Conservation (phyloP, 768 basidiomycete species). For the Obba rivulosa region DNA sequence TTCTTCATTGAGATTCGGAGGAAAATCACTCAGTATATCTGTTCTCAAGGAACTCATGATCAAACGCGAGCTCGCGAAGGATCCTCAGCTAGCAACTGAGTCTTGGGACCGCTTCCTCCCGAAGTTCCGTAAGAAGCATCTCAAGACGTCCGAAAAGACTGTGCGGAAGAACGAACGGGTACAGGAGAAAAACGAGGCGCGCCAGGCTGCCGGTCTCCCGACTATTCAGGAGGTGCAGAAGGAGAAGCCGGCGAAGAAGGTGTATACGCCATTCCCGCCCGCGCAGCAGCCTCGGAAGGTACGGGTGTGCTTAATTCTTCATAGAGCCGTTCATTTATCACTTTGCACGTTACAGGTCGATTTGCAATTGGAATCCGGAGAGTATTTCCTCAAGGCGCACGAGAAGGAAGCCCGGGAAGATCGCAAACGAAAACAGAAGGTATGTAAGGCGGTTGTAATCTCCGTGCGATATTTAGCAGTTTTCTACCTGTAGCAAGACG, state of each 20-base stretch:
- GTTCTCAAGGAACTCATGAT: constrained; percentile 84
- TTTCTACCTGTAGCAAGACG: constrained; percentile 61
- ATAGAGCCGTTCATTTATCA: neutral
- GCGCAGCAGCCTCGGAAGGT: constrained; percentile 91
- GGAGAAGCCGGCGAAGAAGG: constrained; percentile 70
- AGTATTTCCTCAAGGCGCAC: constrained; percentile 92
- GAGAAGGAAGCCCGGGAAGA: constrained; percentile 80
- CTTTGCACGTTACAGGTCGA: constrained; percentile 54
- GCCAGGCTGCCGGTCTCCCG: constrained; percentile 60
- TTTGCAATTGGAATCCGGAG: constrained; percentile 91
- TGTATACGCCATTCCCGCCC: constrained; percentile 98
- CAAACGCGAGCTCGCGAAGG: constrained; percentile 93
- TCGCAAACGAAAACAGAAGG: constrained; percentile 73
- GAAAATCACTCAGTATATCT: neutral
- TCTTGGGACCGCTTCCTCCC: constrained; percentile 98
- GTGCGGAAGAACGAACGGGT: constrained; percentile 78
- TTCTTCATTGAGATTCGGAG: neutral
- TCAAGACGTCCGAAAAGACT: constrained; percentile 93
- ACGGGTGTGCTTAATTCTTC: constrained; percentile 11
- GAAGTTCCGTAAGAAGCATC: constrained; percentile 88
- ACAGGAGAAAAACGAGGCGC: constrained; percentile 54
- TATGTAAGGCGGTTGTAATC: constrained; percentile 22
- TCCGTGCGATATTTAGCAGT: too few relatives aligned
- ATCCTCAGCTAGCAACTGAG: constrained; percentile 90
- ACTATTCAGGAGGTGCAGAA: constrained; percentile 30